A percentile compares a stretch with the other conserved stretches of the same genome.
phyloP scores from a whole-genome alignment of 208 protist species.

The Trypanosoma grayi region DNA sequence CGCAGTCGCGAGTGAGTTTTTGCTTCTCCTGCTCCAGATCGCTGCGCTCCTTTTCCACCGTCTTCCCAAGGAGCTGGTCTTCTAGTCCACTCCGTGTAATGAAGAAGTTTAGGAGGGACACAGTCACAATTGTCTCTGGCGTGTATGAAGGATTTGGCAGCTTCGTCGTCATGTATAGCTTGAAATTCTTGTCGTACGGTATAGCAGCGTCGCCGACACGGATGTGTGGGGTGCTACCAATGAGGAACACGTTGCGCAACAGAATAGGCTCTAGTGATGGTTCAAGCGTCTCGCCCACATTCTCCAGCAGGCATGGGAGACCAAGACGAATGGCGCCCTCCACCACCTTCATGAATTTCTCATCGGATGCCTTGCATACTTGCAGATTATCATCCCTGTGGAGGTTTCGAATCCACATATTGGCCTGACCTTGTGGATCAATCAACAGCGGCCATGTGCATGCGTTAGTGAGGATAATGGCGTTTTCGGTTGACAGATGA shows the following conservation, averaged over 20 bases:
- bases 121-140: constrained; percentile 96
- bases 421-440: constrained; percentile 98
- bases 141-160: constrained; percentile 97
- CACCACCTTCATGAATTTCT: constrained; percentile 94
- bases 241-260: constrained; percentile 93
- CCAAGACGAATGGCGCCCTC: constrained; percentile 97
- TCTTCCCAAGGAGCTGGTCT: constrained; percentile 96
- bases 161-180: constrained; percentile 98
- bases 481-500: constrained; percentile 96
- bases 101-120: constrained; percentile 98
- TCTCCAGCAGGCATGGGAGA: constrained; percentile 96
- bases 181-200: constrained; percentile 95
- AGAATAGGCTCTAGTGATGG: constrained; percentile 96
- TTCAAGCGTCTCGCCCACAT: constrained; percentile 94
- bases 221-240: constrained; percentile 93
- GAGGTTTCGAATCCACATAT: constrained; percentile 96
- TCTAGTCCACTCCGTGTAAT: constrained; percentile 96
- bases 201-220: constrained; percentile 97
- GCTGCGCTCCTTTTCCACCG: constrained; percentile 96
- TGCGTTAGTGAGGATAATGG: constrained; percentile 94
- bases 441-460: constrained; percentile 97
- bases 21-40: constrained; percentile 97
- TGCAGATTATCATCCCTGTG: constrained; percentile 93
- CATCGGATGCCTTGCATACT: constrained; percentile 95
- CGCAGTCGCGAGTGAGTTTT: constrained; percentile 91